Base-by-base conservation (phyloP, 2,329 filamentous ascomycete genomes). In the Chrysoporthe deuterocubensis region DNA sequence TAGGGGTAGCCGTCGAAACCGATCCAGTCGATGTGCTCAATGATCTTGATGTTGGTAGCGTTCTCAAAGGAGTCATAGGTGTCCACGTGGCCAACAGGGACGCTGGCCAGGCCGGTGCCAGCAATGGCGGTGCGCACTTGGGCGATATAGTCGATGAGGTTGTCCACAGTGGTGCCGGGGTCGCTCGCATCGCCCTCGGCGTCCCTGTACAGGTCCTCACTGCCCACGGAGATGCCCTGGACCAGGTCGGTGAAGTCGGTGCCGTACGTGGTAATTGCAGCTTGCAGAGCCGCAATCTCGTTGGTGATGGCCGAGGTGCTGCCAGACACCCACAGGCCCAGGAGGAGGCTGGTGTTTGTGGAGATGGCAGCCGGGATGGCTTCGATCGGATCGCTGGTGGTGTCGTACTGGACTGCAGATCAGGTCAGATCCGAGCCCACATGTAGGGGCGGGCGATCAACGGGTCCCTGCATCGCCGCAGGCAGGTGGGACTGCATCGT, bases 301-400 rank as follows among this genome's bases (percentile, higher is more conserved):
- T 83, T 82, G 71, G 83, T 79, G 76, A 85, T 90, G 76, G 83
- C 86, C 65, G 78, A 77, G 57, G 80, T 81, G 62, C 89, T 90
- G 72, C 85, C 85, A 21, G 84, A 85, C 61, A 84, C 78, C 89
- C 89, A 92, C 74, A 91, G 80, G 71, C 89, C 89, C 63, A 90
- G 87, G 46, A 91, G 85, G 57, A 92, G 64, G 34, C 58, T 66
- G 79, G 86, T 88, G 56, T 88, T 81, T 70, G 87, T 88, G 68
- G 83, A 80, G 58, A 90, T 81, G 73, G 89, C 89, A 46, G 89
- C 89, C 80, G 93, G 92, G 80, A 95, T 87, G 54, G 94, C 94
- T 82, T 93, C 83, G 75, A 97, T 83, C 64, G 93, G 94, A 78
- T 95, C 91, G 73, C 87, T 85, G 71, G 85, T 78, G 5, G 90